Conservation (phyloP, 106 monocot species). For the Allium fistulosum region DNA sequence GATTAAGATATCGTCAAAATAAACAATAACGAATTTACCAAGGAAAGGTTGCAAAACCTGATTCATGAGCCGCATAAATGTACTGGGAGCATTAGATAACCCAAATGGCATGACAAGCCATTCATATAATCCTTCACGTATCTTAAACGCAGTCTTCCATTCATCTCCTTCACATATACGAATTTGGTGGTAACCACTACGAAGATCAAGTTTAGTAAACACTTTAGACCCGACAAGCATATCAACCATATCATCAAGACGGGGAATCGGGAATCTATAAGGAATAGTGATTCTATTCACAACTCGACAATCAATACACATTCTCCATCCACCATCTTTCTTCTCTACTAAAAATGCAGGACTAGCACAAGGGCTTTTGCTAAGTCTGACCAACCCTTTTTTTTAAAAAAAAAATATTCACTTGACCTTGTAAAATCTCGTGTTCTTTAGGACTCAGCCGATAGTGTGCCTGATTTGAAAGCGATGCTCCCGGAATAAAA, state of each 20-base stretch:
- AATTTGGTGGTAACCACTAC: not conserved
- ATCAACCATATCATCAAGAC: not conserved
- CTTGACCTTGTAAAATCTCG: not conserved
- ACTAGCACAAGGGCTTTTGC: not conserved
- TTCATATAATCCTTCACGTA: not conserved
- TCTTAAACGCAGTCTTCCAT: not conserved
- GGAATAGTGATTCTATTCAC: not conserved
- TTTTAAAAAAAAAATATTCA: not conserved
- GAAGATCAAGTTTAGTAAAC: not conserved
- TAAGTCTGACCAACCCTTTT: not conserved
- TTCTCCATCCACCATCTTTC: not conserved
- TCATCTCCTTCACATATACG: not conserved
- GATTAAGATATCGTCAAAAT: not conserved
- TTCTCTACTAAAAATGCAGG: not conserved
- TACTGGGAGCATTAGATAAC: not conserved
- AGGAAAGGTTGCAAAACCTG: not conserved
- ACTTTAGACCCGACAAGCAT: not conserved
- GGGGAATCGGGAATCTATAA: not conserved
- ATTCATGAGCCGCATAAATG: conserved; percentile 1
- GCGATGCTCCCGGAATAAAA: not conserved
- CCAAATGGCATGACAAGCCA: conserved; percentile 1
- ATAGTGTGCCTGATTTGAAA: not conserved
- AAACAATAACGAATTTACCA: not conserved
- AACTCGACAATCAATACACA: not conserved
- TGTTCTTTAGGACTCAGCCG: not conserved